Conservation (phyloP, 2,329 filamentous ascomycete genomes). For the Xylariaceae sp. region DNA sequence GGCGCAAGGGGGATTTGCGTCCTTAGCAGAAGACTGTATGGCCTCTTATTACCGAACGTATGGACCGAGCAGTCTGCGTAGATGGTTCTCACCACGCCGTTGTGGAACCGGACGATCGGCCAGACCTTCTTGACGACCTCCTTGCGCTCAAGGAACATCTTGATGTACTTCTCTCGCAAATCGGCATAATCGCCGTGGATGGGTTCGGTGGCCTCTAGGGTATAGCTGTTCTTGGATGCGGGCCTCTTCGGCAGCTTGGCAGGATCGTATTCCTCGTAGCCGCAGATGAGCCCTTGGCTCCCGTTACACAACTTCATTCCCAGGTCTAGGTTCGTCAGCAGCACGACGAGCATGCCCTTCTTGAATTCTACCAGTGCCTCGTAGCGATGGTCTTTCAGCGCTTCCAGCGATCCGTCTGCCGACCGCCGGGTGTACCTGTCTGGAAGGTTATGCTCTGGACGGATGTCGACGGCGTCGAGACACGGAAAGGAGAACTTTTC, state of each 20-base stretch:
- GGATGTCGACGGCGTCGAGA: slow-evolving; percentile 39
- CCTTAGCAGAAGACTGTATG: slow-evolving; percentile 45
- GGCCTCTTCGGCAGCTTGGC: slow-evolving; percentile 24
- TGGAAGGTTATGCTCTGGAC: slow-evolving; percentile 25
- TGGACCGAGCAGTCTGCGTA: slow-evolving; percentile 45
- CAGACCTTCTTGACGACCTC: slow-evolving; percentile 33
- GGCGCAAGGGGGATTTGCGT: slow-evolving; percentile 56
- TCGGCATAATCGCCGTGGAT: slow-evolving; percentile 35
- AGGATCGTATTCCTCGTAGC: slow-evolving; percentile 35
- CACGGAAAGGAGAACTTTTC: slow-evolving; percentile 28
- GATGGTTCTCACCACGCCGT: slow-evolving; percentile 40
- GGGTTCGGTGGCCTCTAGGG: slow-evolving; percentile 7
- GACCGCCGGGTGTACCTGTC: slow-evolving; percentile 8
- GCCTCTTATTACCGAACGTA: slow-evolving; percentile 39
- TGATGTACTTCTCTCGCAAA: slow-evolving; percentile 34
- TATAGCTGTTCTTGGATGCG: slow-evolving; percentile 14
- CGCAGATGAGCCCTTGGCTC: slow-evolving; percentile 40
- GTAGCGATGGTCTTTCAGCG: slow-evolving; percentile 42
- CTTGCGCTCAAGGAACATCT: slow-evolving; percentile 32
- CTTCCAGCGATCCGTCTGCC: slow-evolving; percentile 24
- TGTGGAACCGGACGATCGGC: slow-evolving; percentile 50
- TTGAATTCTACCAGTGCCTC: slow-evolving; percentile 41
- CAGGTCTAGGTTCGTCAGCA: slow-evolving; percentile 46
- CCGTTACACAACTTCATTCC: slow-evolving; percentile 40
- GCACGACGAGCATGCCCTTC: slow-evolving; percentile 45